Evolutionary conservation across 768 basidiomycete genomes (phyloP), one percentile per base, ranked within the genome.

Genomic region (Termitomyces sp.): DNA sequence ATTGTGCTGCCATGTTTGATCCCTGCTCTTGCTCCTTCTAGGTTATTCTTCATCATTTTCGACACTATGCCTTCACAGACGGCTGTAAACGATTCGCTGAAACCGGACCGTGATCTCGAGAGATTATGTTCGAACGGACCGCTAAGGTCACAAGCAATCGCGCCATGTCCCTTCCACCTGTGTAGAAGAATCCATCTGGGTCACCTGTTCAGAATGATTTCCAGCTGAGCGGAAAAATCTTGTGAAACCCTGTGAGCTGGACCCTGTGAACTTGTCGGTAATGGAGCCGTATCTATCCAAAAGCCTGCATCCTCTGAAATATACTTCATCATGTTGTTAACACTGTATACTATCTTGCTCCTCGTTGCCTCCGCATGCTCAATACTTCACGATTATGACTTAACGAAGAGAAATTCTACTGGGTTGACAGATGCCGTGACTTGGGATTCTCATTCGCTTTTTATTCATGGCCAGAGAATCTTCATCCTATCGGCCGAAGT

Each of bases 401-500:
- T 65, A 20, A 35, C 33, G 14, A 60, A 54, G 44, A 63, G 70
- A 55, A 75, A 72, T 32, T 74, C 78, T 2, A 81, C 79, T 8
- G 77, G 79, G 0, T 68, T 81, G 49, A 79, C 78, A 3, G 66
- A 78, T 41, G 70, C 68, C 5, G 81, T 84, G 18, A 78, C 79
- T 3, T 87, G 85, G 85, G 85, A 87, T 65, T 67, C 78, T 47
- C 76, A 82, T 56, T 85, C 83, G 1, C 71, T 86, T 7, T 84
- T 74, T 64, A 79, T 87, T 47, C 71, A 78, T 0, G 83, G 81
- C 6, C 81, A 84, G 60, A 74, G 83, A 7, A 62, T 79, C 24
- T 85, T 84, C 68, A 74, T 85, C 45, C 76, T 83, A 40, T 81
- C 80, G 10, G 86, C 84, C 28, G 85, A 87, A 66, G 72, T 84